phyloP scores from a whole-genome alignment of 495 filamentous ascomycete species.

The Daldinia vernicosa region DNA sequence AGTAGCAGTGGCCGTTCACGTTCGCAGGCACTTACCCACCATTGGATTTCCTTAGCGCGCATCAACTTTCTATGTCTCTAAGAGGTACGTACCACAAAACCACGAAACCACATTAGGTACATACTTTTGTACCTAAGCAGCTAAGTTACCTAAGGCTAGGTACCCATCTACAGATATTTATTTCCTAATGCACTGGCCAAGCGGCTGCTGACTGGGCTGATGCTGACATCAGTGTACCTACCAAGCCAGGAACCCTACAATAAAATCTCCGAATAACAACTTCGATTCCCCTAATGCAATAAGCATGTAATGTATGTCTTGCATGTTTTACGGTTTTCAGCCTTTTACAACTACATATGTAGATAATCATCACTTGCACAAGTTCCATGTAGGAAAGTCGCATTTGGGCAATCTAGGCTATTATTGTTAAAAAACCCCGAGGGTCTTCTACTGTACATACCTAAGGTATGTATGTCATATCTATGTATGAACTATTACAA shows the following conservation, averaged over 20 bases:
- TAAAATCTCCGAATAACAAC: slow-evolving; percentile 24
- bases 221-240: background rate
- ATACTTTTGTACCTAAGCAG: background rate
- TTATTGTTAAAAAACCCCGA: background rate
- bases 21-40: slow-evolving; percentile 28
- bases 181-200: slow-evolving; percentile 23
- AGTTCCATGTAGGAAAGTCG: background rate
- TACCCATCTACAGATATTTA: too few relatives aligned
- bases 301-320: slow-evolving; percentile 6
- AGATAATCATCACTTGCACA: background rate
- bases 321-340: background rate
- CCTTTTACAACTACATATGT: slow-evolving; percentile 2
- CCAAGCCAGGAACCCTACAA: slow-evolving; percentile 12
- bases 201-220: slow-evolving; percentile 25
- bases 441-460: background rate
- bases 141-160: too few relatives aligned
- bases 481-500: slow-evolving; percentile 29
- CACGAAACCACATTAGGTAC: background rate
- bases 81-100: slow-evolving; percentile 15
- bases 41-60: slow-evolving; percentile 34
- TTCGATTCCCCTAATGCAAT: slow-evolving; percentile 27
- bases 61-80: slow-evolving; percentile 18
- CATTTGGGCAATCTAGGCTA: slow-evolving; percentile 2
- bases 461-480: background rate
- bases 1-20: slow-evolving; percentile 24